phyloP scores from a whole-genome alignment of 2,329 filamentous ascomycete species.

The Nannizzia gypsea region DNA sequence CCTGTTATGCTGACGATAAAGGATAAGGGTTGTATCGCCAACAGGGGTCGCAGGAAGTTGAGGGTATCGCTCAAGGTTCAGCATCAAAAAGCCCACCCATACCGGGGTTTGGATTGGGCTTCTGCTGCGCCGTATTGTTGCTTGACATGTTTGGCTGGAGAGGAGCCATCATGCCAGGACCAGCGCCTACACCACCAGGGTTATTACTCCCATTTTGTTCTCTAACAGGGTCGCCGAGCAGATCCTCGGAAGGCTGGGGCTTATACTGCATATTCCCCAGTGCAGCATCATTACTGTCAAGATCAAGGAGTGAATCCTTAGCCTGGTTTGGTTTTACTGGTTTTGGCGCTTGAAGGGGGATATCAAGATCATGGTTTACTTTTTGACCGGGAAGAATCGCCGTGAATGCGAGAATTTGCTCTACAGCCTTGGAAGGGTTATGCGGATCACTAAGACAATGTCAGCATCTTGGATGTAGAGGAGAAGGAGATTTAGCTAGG shows the following conservation, averaged over 20 bases:
- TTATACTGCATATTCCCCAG: not conserved
- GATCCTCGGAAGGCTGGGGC: constrained; percentile 10
- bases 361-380: constrained; percentile 42
- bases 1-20: not conserved
- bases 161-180: constrained; percentile 15
- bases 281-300: constrained; percentile 8
- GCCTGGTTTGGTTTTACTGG: constrained; percentile 1
- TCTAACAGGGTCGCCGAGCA: constrained; percentile 12
- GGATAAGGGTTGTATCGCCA: not conserved
- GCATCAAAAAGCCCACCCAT: constrained; percentile 37
- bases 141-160: constrained; percentile 13
- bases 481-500: not conserved
- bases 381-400: constrained; percentile 73
- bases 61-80: constrained; percentile 15
- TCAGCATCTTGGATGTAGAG: not conserved
- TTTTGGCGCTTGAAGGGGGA: constrained; percentile 38
- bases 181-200: not conserved
- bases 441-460: constrained; percentile 43
- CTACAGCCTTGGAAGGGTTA: constrained; percentile 55
- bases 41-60: not conserved
- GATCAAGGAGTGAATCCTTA: constrained; percentile 8
- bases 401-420: constrained; percentile 78
- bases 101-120: constrained; percentile 27
- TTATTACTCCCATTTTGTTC: constrained; percentile 1
- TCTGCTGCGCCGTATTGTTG: constrained; percentile 12